A percentile compares a stretch with the other conserved stretches of the same genome.
Evolutionary conservation across 2,329 filamentous ascomycete genomes (phyloP).

Genomic region (Cordyceps militaris): DNA sequence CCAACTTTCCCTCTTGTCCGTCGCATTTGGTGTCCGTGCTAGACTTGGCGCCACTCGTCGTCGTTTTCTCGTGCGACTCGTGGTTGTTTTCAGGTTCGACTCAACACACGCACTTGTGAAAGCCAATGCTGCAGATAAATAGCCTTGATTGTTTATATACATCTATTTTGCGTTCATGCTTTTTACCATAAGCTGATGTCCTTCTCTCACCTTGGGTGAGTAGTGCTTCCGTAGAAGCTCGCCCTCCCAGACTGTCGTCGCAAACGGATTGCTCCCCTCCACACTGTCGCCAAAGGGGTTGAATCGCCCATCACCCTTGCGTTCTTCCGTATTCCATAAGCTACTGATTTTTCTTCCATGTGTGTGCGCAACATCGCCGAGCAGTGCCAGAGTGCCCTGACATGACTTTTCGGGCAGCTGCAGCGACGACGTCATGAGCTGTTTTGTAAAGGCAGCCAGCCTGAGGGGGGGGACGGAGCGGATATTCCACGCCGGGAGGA

Average conservation of each 20-base stretch:
- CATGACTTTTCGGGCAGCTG: conserved; percentile 88
- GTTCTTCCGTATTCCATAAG: conserved; percentile 93
- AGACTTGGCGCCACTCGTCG: too few species aligned
- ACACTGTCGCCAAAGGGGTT: conserved; percentile 66
- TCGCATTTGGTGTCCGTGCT: too few species aligned
- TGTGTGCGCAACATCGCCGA: conserved; percentile 71
- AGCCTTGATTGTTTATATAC: conserved; percentile 8
- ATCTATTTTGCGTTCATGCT: conserved; percentile 35
- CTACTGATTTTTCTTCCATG: conserved; percentile 75
- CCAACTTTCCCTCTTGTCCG: too few species aligned
- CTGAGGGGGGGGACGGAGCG: conserved; percentile 72
- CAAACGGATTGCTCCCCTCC: conserved; percentile 85
- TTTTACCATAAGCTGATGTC: conserved; percentile 63
- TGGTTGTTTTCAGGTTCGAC: too few species aligned
- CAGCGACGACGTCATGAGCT: conserved; percentile 72
- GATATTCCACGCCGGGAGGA: conserved; percentile 68
- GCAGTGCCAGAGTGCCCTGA: conserved; percentile 68
- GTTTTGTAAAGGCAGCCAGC: conserved; percentile 89
- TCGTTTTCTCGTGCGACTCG: too few species aligned
- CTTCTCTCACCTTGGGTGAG: conserved; percentile 77
- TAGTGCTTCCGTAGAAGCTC: conserved; percentile 82
- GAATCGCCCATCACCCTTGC: conserved; percentile 83
- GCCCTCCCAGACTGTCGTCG: conserved; percentile 86
- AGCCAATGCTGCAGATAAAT: too few species aligned
- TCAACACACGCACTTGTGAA: too few species aligned